Percentiles rank a stretch among this genome's conserved stretches.
These are phyloP conservation scores for Geranium incanum DNA, from an alignment of 441 rosid species.

Conservation along the genomic window DNA sequence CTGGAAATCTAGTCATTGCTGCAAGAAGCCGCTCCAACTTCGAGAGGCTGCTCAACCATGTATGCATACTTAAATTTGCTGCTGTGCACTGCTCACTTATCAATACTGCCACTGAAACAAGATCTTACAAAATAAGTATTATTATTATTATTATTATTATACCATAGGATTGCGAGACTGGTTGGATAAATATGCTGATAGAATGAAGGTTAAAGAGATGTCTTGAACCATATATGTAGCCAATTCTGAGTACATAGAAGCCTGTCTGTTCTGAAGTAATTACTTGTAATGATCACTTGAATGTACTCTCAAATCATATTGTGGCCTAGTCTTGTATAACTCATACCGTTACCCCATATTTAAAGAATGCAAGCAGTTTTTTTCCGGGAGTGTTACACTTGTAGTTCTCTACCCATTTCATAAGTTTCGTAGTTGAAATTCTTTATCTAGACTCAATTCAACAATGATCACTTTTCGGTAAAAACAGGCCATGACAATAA, in stretches of 20 bases:
- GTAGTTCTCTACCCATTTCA: no score
- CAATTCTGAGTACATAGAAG: neutral
- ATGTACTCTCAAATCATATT: neutral
- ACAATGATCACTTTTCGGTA: neutral
- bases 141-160: neutral
- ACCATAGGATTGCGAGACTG: neutral
- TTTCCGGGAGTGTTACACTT: no score
- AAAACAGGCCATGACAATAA: neutral
- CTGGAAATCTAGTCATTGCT: conserved; percentile 17
- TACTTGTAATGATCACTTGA: neutral
- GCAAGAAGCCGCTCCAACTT: conserved; percentile 14
- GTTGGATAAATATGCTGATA: neutral
- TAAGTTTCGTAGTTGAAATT: no score
- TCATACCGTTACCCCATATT: neutral
- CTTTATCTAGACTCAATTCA: neutral
- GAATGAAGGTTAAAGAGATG: neutral
- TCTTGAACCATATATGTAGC: neutral
- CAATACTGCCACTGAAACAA: neutral
- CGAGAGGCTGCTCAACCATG: conserved; percentile 13
- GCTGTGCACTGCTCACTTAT: neutral
- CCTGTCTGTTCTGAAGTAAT: neutral
- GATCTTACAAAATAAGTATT: neutral
- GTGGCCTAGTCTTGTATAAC: neutral
- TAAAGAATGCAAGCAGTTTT: no score
- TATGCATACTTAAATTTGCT: neutral